These are phyloP conservation scores for Yamadazyma tumulicola DNA, from an alignment of 805 yeast species.

Conservation along the genomic window DNA sequence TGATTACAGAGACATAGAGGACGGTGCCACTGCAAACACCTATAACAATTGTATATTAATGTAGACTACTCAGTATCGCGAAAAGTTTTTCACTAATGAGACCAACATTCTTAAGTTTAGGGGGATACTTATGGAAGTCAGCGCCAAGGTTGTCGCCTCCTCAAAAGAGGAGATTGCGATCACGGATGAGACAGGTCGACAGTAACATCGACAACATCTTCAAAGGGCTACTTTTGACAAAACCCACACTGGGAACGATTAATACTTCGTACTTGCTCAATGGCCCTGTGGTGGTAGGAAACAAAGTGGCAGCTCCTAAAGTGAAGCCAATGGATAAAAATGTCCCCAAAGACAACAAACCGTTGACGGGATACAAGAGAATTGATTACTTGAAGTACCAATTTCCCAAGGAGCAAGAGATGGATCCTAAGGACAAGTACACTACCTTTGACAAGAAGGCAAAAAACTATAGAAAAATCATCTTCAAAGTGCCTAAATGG, in stretches of 20 bases:
- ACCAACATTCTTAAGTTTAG: slow-evolving; percentile 51
- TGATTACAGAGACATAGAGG: too few relatives aligned
- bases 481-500: slow-evolving; percentile 89
- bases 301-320: slow-evolving; percentile 14
- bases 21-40: too few relatives aligned
- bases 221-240: slow-evolving; percentile 18
- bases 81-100: slow-evolving; percentile 23
- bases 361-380: slow-evolving; percentile 25
- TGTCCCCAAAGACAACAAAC: neutral
- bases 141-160: slow-evolving; percentile 58
- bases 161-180: slow-evolving; percentile 82
- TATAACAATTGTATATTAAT: too few relatives aligned
- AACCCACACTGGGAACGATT: neutral
- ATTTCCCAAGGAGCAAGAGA: slow-evolving; percentile 77
- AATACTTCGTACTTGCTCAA: slow-evolving; percentile 2
- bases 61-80: too few relatives aligned
- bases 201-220: slow-evolving; percentile 64
- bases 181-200: slow-evolving; percentile 81
- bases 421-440: slow-evolving; percentile 82
- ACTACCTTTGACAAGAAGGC: slow-evolving; percentile 75
- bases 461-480: slow-evolving; percentile 79
- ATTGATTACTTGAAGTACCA: slow-evolving; percentile 33
- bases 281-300: neutral
- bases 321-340: neutral
- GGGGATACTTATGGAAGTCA: slow-evolving; percentile 72